These are phyloP conservation scores for Beauveria medogensis DNA, from an alignment of 2,329 filamentous ascomycete species.

Conservation along the genomic window DNA sequence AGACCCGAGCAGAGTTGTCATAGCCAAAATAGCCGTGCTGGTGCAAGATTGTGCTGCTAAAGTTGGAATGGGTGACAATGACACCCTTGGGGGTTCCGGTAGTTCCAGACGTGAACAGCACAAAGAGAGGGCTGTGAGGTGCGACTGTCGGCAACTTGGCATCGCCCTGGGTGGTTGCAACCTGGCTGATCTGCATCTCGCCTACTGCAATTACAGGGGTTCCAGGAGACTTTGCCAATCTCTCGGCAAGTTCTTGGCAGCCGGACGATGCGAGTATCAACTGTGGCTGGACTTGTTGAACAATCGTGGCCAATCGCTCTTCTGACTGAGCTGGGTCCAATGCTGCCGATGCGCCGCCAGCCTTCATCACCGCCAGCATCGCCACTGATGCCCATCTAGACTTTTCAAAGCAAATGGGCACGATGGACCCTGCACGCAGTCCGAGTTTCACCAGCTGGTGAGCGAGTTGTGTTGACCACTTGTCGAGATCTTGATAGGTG, in stretches of 20 bases:
- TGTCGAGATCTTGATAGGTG: conserved; percentile 19
- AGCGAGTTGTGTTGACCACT: conserved; percentile 10
- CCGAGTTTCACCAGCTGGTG: conserved; percentile 13
- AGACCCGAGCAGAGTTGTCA: conserved; percentile 5
- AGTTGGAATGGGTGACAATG: conserved; percentile 14
- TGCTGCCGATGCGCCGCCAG: conserved; percentile 25
- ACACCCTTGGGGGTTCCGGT: conserved; percentile 18
- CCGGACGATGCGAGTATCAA: background rate
- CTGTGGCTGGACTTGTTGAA: background rate
- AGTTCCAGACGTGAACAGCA: conserved; percentile 17
- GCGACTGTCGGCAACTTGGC: background rate
- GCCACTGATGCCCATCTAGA: conserved; percentile 19
- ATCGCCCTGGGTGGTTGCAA: background rate
- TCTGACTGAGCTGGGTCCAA: conserved; percentile 19
- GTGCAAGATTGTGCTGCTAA: conserved; percentile 7
- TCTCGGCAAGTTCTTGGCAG: background rate
- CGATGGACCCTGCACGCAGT: background rate
- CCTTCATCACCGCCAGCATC: conserved; percentile 24
- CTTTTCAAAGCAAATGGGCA: conserved; percentile 21
- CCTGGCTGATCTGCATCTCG: background rate
- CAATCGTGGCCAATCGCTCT: conserved; percentile 10
- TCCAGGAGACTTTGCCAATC: background rate
- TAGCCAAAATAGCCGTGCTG: conserved; percentile 11
- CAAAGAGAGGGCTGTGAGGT: conserved; percentile 13
- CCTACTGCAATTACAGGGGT: background rate